These are phyloP conservation scores for Aspergillus sp. DNA, from an alignment of 2,329 filamentous ascomycete species.

Conservation along the genomic window DNA sequence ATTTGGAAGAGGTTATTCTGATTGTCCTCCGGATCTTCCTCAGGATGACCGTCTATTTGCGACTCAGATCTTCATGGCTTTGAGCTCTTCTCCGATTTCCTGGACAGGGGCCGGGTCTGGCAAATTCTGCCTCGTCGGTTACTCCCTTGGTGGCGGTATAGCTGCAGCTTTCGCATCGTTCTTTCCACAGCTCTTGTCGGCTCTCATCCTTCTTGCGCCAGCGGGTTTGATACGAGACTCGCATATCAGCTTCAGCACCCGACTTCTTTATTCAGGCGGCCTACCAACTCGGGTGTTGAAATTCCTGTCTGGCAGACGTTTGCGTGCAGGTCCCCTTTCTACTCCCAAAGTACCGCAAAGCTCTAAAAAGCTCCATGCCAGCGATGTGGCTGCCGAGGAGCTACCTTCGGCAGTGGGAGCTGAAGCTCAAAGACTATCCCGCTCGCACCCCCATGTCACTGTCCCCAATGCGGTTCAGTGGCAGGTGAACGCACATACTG, in stretches of 20 bases:
- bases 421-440: conserved; percentile 56
- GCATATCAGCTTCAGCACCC: conserved; percentile 65
- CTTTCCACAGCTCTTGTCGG: conserved; percentile 70
- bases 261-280: conserved; percentile 65
- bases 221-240: conserved; percentile 72
- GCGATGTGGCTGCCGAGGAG: conserved; percentile 49
- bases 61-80: conserved; percentile 71
- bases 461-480: conserved; percentile 68
- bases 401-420: conserved; percentile 38
- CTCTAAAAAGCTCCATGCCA: conserved; percentile 40
- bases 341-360: conserved; percentile 33
- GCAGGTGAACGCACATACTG: conserved; percentile 69
- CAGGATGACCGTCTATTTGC: conserved; percentile 76
- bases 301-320: conserved; percentile 56
- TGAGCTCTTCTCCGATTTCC: conserved; percentile 70
- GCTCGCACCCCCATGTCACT: conserved; percentile 56
- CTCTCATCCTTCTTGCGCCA: conserved; percentile 77
- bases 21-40: conserved; percentile 67
- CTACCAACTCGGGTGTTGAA: conserved; percentile 61
- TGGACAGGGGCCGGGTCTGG: conserved; percentile 61
- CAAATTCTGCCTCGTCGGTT: conserved; percentile 74
- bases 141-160: conserved; percentile 79
- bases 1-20: conserved; percentile 74
- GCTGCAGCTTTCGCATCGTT: conserved; percentile 70
- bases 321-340: conserved; percentile 50